Conservation (phyloP, 176 grass and related monocot genomes). For the Ananas comosus region DNA sequence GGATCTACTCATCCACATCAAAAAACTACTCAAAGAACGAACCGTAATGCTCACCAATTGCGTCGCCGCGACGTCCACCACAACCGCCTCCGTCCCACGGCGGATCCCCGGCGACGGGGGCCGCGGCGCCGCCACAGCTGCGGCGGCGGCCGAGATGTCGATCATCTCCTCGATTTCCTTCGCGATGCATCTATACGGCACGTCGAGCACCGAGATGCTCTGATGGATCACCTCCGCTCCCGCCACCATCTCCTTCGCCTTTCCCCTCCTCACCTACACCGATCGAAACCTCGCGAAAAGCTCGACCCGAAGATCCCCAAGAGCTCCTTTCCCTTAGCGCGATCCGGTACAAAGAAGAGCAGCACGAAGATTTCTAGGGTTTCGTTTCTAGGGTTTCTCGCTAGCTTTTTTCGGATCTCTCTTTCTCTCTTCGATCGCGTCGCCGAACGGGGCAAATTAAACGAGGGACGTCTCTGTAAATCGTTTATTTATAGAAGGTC, state of each 20-base stretch:
- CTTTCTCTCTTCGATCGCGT: neutral
- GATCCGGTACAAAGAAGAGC: neutral
- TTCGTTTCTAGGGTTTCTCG: neutral
- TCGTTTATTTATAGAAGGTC: too few species aligned
- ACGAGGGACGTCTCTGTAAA: too few species aligned
- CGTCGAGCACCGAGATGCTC: slow-evolving; percentile 22
- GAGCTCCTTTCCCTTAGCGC: neutral
- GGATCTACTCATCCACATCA: neutral
- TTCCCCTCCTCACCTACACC: slow-evolving; percentile 10
- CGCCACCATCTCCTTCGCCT: slow-evolving; percentile 60
- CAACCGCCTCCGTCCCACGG: slow-evolving; percentile 6
- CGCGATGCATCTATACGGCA: slow-evolving; percentile 12
- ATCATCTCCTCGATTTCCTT: slow-evolving; percentile 18
- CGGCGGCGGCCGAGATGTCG: slow-evolving; percentile 17
- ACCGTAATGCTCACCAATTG: slow-evolving; percentile 46
- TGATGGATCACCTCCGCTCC: slow-evolving; percentile 62
- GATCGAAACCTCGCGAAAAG: neutral
- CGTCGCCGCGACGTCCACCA: slow-evolving; percentile 26
- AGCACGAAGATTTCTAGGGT: neutral
- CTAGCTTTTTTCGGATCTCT: neutral
- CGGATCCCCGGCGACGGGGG: slow-evolving; percentile 4
- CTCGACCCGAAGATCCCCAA: neutral
- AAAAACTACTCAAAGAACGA: neutral
- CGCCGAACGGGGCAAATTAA: too few species aligned
- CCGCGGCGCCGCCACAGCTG: slow-evolving; percentile 13